These are phyloP conservation scores for Plasmodium falciparum DNA, from an alignment of 169 alveolate genomes.

Conservation along the genomic window DNA sequence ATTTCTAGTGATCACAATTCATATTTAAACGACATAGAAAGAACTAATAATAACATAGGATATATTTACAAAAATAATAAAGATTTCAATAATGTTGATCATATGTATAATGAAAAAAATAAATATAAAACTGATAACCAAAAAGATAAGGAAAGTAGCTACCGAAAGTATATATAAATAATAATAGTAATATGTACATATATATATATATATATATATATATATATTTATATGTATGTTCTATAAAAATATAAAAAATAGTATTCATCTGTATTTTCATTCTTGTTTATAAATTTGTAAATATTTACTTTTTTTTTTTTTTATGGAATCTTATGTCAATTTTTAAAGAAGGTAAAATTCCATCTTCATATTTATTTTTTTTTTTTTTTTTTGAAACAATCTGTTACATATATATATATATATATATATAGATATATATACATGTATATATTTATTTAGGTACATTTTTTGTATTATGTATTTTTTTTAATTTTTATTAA, in stretches of 20 bases:
- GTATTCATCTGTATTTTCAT: neutral
- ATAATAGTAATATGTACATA: no score
- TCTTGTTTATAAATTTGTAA: neutral
- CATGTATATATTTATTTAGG: no score
- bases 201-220: no score
- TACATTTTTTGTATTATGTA: no score
- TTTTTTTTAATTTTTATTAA: no score
- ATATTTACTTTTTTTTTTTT: neutral
- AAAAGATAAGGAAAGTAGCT: neutral
- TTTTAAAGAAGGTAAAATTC: no score
- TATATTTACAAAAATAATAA: constrained; percentile 11
- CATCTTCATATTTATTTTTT: no score
- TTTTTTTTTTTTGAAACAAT: no score
- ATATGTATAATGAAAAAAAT: constrained; percentile 9
- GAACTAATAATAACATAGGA: constrained; percentile 13
- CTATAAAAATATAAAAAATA: neutral
- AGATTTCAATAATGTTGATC: constrained; percentile 22
- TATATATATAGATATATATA: no score
- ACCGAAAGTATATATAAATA: constrained; percentile 25
- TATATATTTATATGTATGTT: constrained; percentile 1
- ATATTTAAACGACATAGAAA: constrained; percentile 22
- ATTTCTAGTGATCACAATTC: neutral
- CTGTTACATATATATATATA: no score
- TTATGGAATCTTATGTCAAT: no score
- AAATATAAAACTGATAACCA: constrained; percentile 16